phyloP scores from a whole-genome alignment of 306 rosid genomes.

The Gillenia trifoliata region DNA sequence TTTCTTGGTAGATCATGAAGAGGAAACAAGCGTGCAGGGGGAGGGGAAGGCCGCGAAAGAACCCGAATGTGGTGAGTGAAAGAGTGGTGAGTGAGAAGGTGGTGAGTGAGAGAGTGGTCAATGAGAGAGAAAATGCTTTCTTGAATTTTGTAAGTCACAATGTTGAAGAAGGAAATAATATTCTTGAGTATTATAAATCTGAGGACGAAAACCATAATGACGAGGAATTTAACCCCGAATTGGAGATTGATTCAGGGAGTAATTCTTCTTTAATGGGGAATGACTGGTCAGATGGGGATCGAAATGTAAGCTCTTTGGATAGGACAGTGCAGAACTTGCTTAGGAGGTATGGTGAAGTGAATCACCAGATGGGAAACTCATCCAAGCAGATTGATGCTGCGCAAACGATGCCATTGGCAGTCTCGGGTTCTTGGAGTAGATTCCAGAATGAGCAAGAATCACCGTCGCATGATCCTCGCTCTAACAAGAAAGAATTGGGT shows the following conservation, averaged over 20 bases:
- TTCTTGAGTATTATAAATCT: background rate
- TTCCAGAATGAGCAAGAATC: slow-evolving; percentile 35
- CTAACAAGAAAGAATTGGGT: slow-evolving; percentile 52
- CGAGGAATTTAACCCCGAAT: slow-evolving; percentile 5
- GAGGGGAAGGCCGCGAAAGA: background rate
- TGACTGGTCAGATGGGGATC: background rate
- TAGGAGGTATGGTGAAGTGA: background rate
- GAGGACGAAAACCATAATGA: background rate
- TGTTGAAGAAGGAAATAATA: background rate
- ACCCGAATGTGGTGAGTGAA: background rate
- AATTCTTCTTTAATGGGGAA: background rate
- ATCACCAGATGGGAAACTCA: background rate
- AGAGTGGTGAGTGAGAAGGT: background rate
- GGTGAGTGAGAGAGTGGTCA: background rate
- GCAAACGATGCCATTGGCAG: background rate
- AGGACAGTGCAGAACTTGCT: slow-evolving; percentile 5
- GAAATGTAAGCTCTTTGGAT: background rate
- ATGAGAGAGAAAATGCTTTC: background rate
- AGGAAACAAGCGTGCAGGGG: background rate
- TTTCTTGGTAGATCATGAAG: background rate
- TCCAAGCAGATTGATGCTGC: background rate
- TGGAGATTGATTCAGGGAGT: background rate
- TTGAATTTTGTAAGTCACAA: background rate
- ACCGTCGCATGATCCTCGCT: slow-evolving; percentile 25
- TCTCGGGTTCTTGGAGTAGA: background rate